These are phyloP conservation scores for Eragrostis tef DNA, from an alignment of 202 grass and related monocot species.

Conservation along the genomic window DNA sequence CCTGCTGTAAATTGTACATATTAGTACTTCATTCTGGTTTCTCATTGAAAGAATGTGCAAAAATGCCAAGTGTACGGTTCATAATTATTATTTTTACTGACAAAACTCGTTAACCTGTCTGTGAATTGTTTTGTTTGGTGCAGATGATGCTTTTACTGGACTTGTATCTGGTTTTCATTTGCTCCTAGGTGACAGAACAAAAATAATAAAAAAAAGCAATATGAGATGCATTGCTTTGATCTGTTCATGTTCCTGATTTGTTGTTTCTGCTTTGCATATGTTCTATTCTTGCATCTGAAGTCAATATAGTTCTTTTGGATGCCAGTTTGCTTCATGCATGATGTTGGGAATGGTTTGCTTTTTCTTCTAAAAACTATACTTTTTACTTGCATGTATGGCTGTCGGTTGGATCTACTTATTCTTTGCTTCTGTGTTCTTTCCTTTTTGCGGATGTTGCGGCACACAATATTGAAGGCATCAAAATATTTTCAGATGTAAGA, in stretches of 20 bases:
- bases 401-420: neutral
- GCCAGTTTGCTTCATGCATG: neutral
- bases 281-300: neutral
- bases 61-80: neutral
- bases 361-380: neutral
- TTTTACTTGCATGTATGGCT: neutral
- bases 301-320: neutral
- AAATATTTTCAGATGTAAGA: neutral
- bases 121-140: neutral
- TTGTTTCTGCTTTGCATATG: neutral
- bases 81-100: neutral
- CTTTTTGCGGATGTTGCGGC: neutral
- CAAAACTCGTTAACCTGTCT: neutral
- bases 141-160: neutral
- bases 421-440: neutral
- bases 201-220: too few species aligned
- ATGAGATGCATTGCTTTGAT: too few species aligned
- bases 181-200: neutral
- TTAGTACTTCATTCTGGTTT: neutral
- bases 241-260: too few species aligned
- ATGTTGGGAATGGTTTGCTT: neutral
- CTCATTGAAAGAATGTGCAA: neutral
- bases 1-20: neutral
- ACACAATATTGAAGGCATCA: neutral
- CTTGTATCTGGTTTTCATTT: neutral